Conservation (phyloP, 495 filamentous ascomycete species). For the Penicillium diatomitis region DNA sequence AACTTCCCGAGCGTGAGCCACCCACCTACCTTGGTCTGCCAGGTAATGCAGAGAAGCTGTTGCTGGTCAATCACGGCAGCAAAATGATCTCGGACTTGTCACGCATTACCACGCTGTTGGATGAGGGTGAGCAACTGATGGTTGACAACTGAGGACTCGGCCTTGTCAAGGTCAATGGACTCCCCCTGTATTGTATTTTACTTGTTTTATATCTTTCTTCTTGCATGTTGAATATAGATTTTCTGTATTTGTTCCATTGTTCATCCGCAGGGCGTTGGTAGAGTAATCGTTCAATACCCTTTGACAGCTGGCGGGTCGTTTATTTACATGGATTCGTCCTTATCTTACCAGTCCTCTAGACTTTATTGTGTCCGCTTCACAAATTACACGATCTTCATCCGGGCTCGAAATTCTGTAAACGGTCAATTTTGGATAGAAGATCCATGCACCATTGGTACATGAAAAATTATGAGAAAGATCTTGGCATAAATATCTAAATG, state of each 20-base stretch:
- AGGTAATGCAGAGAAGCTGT: conserved; percentile 91
- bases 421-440: no score
- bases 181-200: no score
- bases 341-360: neutral
- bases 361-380: neutral
- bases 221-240: conserved; percentile 1
- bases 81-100: conserved; percentile 79
- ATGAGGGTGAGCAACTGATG: conserved; percentile 90
- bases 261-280: conserved; percentile 1
- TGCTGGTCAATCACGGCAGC: conserved; percentile 80
- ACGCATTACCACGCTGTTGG: conserved; percentile 73
- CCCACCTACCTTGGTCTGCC: conserved; percentile 95
- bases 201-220: conserved; percentile 1
- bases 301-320: conserved; percentile 15
- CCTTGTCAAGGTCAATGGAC: no score
- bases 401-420: no score
- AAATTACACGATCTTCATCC: no score
- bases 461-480: no score
- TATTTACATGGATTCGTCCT: conserved; percentile 6
- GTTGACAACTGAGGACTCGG: conserved; percentile 42
- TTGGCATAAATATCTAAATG: no score
- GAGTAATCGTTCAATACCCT: conserved; percentile 7
- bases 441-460: no score
- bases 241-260: neutral
- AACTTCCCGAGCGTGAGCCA: conserved; percentile 87